These are phyloP conservation scores for Onygenales sp. DNA, from an alignment of 2,329 filamentous ascomycete species.

Conservation along the genomic window DNA sequence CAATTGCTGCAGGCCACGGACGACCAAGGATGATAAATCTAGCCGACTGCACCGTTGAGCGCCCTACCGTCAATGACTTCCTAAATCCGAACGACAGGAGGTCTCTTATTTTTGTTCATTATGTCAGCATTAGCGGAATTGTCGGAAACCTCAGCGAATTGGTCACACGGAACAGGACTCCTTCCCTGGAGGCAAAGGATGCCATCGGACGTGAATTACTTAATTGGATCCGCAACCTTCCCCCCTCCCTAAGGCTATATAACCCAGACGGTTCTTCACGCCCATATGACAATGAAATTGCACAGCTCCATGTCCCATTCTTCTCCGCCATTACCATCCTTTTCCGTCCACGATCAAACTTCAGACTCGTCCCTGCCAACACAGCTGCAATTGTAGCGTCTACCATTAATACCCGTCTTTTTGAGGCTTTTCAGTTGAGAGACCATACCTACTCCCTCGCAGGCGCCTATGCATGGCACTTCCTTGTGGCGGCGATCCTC, in stretches of 20 bases:
- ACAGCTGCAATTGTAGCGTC: neutral
- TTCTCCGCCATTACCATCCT: neutral
- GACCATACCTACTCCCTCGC: neutral
- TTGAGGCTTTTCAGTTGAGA: neutral
- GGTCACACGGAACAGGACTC: neutral
- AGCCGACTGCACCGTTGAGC: neutral
- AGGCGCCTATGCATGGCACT: neutral
- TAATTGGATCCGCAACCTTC: neutral
- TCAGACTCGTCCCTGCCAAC: neutral
- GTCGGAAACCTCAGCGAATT: neutral
- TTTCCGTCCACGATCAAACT: neutral
- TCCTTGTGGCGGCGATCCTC: neutral
- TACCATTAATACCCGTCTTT: neutral
- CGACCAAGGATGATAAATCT: neutral
- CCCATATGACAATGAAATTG: neutral
- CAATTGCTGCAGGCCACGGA: neutral
- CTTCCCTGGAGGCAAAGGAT: neutral
- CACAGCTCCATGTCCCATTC: neutral
- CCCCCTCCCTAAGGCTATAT: neutral
- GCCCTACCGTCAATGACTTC: neutral
- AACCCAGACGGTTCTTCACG: neutral
- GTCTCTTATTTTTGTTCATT: neutral
- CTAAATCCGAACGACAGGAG: neutral
- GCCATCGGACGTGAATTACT: neutral
- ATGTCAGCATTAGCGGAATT: neutral